Evolutionary conservation across 1,139 yeast species (phyloP).

Genomic region (Magnusiomyces ingens): DNA sequence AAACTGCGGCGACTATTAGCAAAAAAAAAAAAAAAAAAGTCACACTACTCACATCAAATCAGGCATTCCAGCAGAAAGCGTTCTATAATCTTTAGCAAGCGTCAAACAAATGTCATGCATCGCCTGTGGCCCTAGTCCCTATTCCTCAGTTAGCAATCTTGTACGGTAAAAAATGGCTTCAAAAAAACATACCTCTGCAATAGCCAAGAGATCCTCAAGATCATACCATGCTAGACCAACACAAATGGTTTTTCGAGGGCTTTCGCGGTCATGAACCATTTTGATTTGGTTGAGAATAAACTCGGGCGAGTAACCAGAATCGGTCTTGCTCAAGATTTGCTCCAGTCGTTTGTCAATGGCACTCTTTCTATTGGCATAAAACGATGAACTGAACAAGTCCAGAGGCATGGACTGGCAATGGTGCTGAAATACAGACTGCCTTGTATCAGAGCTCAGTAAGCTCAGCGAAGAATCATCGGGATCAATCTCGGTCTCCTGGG

Average conservation of each 20-base stretch:
- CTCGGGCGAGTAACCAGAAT: neutral
- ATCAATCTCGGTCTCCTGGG: constrained; percentile 16
- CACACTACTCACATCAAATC: constrained; percentile 23
- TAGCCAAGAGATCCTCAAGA: constrained; percentile 23
- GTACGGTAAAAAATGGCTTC: neutral
- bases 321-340: constrained; percentile 1
- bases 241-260: constrained; percentile 22
- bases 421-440: constrained; percentile 29
- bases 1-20: neutral
- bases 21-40: neutral
- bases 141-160: neutral
- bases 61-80: constrained; percentile 33
- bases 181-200: constrained; percentile 17
- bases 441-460: constrained; percentile 7
- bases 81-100: constrained; percentile 28
- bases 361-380: constrained; percentile 20
- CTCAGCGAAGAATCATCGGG: constrained; percentile 7
- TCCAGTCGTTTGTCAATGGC: constrained; percentile 22
- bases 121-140: constrained; percentile 26
- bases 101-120: constrained; percentile 25
- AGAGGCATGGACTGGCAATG: constrained; percentile 32
- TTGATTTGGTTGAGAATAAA: neutral
- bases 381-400: constrained; percentile 24
- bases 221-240: constrained; percentile 32
- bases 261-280: constrained; percentile 11